phyloP scores from a whole-genome alignment of 2,329 filamentous ascomycete genomes.

The Alternaria hordeiaustralica region DNA sequence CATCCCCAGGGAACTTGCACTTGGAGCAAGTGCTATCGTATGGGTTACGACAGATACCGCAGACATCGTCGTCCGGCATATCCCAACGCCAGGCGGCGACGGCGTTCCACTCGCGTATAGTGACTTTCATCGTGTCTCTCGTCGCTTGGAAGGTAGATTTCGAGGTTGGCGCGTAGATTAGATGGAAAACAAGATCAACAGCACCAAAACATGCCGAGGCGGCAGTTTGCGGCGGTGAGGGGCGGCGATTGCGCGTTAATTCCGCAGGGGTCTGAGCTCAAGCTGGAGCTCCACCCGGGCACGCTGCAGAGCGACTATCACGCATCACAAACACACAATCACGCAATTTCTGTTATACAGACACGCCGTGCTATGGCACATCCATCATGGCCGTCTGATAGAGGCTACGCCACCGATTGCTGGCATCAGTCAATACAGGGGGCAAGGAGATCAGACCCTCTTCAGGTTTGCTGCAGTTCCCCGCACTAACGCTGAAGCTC shows the following conservation, averaged over 20 bases:
- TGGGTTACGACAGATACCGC: conserved; percentile 96
- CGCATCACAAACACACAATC: neutral
- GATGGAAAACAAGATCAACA: conserved; percentile 26
- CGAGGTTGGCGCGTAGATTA: conserved; percentile 12
- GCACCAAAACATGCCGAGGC: conserved; percentile 12
- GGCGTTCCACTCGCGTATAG: conserved; percentile 89
- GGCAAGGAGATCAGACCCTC: conserved; percentile 2
- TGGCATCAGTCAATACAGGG: neutral
- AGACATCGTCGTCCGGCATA: conserved; percentile 95
- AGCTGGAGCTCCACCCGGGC: conserved; percentile 15
- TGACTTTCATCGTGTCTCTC: conserved; percentile 79
- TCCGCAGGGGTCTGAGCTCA: conserved; percentile 15
- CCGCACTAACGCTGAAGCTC: conserved; percentile 13
- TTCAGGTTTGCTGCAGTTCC: conserved; percentile 11
- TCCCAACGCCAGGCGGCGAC: conserved; percentile 98
- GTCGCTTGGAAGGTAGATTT: neutral
- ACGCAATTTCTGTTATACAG: neutral
- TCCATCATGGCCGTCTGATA: neutral
- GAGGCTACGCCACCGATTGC: neutral
- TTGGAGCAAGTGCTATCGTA: conserved; percentile 98
- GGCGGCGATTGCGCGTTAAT: conserved; percentile 17
- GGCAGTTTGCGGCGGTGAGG: conserved; percentile 26
- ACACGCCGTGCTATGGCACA: neutral
- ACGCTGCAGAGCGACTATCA: neutral
- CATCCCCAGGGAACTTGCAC: conserved; percentile 97